Evolutionary conservation across 2,329 filamentous ascomycete species (phyloP).

Genomic region (Dactylellina sp.): DNA sequence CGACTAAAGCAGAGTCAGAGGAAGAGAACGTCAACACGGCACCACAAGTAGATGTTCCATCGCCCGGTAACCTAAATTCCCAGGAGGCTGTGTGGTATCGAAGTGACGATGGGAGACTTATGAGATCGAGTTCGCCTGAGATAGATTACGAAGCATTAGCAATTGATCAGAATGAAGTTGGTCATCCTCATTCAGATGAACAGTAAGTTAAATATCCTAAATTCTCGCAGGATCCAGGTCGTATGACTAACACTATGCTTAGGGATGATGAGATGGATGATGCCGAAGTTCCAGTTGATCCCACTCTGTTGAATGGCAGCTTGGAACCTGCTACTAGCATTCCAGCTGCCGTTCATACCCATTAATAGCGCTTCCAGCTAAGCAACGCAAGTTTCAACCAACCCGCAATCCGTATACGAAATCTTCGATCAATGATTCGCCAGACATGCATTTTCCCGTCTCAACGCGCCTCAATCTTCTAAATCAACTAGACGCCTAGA

Average conservation of each 20-base stretch:
- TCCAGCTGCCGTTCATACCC: conserved; percentile 17
- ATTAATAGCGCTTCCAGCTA: conserved; percentile 9
- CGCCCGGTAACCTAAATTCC: conserved; percentile 30
- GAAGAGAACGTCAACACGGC: conserved; percentile 1
- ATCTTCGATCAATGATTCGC: neutral
- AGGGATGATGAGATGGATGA: conserved; percentile 17
- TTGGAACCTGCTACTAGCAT: conserved; percentile 8
- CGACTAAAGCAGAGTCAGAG: neutral
- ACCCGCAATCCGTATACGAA: neutral
- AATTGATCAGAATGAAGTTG: conserved; percentile 14
- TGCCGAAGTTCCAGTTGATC: conserved; percentile 22
- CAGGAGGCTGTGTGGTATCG: conserved; percentile 43
- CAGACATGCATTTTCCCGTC: too few species aligned
- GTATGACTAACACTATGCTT: neutral
- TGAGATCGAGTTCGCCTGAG: conserved; percentile 45
- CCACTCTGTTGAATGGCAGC: conserved; percentile 25
- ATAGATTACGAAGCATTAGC: neutral
- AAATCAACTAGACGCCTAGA: too few species aligned
- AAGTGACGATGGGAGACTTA: conserved; percentile 42
- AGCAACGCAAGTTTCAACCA: neutral
- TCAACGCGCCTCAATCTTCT: neutral
- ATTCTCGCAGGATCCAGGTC: neutral
- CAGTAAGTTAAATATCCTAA: conserved; percentile 8
- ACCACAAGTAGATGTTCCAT: conserved; percentile 12
- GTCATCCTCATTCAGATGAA: neutral